Base-by-base conservation (phyloP, 495 filamentous ascomycete genomes). In the Hypoxylon fuscum region DNA sequence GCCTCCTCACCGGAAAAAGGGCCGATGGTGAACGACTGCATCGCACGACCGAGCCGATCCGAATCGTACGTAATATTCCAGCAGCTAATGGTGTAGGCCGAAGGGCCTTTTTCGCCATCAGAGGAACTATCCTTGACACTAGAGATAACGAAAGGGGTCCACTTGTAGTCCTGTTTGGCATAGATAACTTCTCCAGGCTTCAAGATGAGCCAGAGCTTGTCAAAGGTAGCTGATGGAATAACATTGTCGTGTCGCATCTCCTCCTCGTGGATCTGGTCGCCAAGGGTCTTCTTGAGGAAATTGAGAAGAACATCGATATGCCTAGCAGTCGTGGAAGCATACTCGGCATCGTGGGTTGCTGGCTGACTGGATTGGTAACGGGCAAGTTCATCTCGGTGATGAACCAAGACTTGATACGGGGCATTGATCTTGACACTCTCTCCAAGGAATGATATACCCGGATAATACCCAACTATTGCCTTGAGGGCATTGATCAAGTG, bases 281-380 rank as follows among this genome's bases (percentile, higher is more conserved):
- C 56, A 35, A 66, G 56, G 3, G 55, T 64, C 14, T 53, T 51
- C 21, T 69, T 64, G 32, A 78, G 56, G 56, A 76, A 78, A 4
- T 38, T 46, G 4, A 78, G 64, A 15, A 78, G 71, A 25, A 76
- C 47, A n/a, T 76, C 76, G 46, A 78, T 74, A 53, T 79, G 76
- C 18, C 64, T 67, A 8, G 50, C 38, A 9, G 71, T 75, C 0
- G 69, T 74, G n/a, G 55, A 54, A 8, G 53, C 59, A 21, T 72
- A 77, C 43, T 72, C 74, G 6, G 47, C 52, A 31, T 69, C 68
- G 34, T 78, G 74, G 11, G 35, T 68, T 2, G 45, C 46, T 1
- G 73, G 72, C 51, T 76, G 75, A 32, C 65, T 68, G 29, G 53
- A 27, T 32, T 68, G 73, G 55, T 76, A 78, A 0, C 17, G 55